phyloP scores from a whole-genome alignment of 768 basidiomycete genomes.

The Tylopilus cervinicoccineus region DNA sequence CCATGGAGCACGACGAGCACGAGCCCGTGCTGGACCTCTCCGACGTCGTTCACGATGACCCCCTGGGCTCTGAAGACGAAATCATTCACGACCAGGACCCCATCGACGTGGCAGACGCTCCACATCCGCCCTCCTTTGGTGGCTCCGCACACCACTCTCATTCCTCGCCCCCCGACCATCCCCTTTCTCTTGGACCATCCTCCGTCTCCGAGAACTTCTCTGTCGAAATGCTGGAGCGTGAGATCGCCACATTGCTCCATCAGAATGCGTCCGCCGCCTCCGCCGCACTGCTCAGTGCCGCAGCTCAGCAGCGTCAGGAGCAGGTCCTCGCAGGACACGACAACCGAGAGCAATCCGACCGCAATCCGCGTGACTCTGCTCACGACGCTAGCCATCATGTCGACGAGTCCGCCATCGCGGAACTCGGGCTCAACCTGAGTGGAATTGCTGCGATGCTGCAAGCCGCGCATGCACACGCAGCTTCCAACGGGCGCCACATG shows the following conservation, averaged over 20 bases:
- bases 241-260: conserved; percentile 69
- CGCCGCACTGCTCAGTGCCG: conserved; percentile 58
- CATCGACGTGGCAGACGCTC: conserved; percentile 30
- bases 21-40: conserved; percentile 67
- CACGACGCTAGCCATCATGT: conserved; percentile 13
- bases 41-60: conserved; percentile 81
- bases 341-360: conserved; percentile 25
- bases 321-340: conserved; percentile 38
- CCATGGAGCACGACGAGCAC: conserved; percentile 54
- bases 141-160: conserved; percentile 13
- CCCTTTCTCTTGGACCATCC: conserved; percentile 37
- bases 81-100: conserved; percentile 27
- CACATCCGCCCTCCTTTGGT: conserved; percentile 28
- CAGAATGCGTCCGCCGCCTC: conserved; percentile 72
- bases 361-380: conserved; percentile 8
- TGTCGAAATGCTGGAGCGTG: conserved; percentile 72
- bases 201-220: conserved; percentile 48
- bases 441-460: conserved; percentile 77
- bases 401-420: conserved; percentile 21
- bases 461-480: conserved; percentile 64
- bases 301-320: conserved; percentile 62
- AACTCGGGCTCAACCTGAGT: conserved; percentile 54
- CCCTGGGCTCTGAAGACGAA: conserved; percentile 56
- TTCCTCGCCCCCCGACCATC: conserved; percentile 25
- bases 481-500: conserved; percentile 45